Evolutionary conservation across 1,139 yeast genomes (phyloP), one percentile per base, ranked within the genome.

Genomic region (Suhomyces kunorum): DNA sequence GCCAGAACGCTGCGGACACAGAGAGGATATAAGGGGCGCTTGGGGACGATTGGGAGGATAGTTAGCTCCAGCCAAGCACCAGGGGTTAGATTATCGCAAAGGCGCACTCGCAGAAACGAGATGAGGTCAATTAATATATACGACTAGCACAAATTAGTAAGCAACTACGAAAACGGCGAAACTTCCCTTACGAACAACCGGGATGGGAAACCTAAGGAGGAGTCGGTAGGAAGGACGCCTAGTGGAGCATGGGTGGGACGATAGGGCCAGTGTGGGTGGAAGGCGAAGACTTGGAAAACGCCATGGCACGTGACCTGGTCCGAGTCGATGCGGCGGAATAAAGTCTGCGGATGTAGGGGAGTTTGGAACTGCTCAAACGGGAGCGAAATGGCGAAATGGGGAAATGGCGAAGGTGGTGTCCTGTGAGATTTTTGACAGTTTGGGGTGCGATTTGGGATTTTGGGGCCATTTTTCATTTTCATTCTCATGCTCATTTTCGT

Each of bases 241-340:
- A 20, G 24, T 20, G 24, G 24, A 20, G 24, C 24, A 20, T 9
- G 24, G 24, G 24, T n/a, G n/a, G 9, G 4, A 8, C 24, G n/a
- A n/a, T n/a, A n/a, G n/a, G n/a, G n/a, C n/a, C n/a, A n/a, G n/a
- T n/a, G n/a, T n/a, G n/a, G n/a, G n/a, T n/a, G n/a, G n/a, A n/a
- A n/a, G n/a, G n/a, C n/a, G n/a, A n/a, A n/a, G n/a, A n/a, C n/a
- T n/a, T n/a, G n/a, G n/a, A n/a, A n/a, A n/a, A n/a, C 32, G 32
- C 13, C 32, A 29, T 29, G 14, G 20, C 32, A 29, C 32, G 32
- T 29, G 32, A 29, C 25, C 16, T 6, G 29, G 14, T 27, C 8
- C 11, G 12, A 27, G 15, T 27, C 11, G 29, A 27, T 27, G 5
- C 12, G 12, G 11, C 13, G 11, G 11, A 16, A 13, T 28, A 28